Conservation (phyloP, 192 early-diverging fungal species). For the Mortierella hygrophila region DNA sequence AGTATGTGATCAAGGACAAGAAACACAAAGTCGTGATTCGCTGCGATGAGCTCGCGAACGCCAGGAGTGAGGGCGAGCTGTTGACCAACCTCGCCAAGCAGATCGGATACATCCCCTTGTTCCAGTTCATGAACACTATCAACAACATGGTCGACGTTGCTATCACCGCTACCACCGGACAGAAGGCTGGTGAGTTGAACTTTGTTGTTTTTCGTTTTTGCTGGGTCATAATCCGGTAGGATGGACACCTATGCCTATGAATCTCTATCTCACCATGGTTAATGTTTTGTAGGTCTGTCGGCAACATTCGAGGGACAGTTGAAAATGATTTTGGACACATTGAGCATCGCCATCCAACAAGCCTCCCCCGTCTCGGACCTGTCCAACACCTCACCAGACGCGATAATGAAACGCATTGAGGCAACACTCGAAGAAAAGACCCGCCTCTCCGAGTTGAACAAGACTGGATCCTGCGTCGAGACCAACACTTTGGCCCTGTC, state of each 20-base stretch:
- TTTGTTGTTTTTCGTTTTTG: no score
- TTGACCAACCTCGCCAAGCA: slow-evolving; percentile 83
- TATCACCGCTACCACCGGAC: slow-evolving; percentile 88
- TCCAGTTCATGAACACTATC: slow-evolving; percentile 83
- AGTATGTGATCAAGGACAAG: slow-evolving; percentile 74
- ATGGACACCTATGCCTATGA: no score
- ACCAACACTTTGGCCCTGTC: not conserved
- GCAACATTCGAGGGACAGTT: slow-evolving; percentile 88
- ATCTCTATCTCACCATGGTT: not conserved
- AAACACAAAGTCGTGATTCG: slow-evolving; percentile 85
- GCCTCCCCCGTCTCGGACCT: slow-evolving; percentile 57
- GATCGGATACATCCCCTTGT: slow-evolving; percentile 92
- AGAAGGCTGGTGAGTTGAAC: slow-evolving; percentile 73
- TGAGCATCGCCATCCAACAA: slow-evolving; percentile 71
- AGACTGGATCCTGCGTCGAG: not conserved
- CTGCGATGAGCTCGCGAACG: slow-evolving; percentile 81
- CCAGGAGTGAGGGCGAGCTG: slow-evolving; percentile 79
- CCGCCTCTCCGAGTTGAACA: not conserved
- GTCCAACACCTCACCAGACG: slow-evolving; percentile 57
- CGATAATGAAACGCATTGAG: slow-evolving; percentile 48
- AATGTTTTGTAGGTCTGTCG: slow-evolving; percentile 66
- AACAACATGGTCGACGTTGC: slow-evolving; percentile 84
- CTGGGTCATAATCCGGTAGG: no score
- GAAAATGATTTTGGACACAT: slow-evolving; percentile 83
- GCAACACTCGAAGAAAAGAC: slow-evolving; percentile 42